phyloP scores from a whole-genome alignment of 225 moss, liverwort and hornwort genomes.

The Neckera pumila region DNA sequence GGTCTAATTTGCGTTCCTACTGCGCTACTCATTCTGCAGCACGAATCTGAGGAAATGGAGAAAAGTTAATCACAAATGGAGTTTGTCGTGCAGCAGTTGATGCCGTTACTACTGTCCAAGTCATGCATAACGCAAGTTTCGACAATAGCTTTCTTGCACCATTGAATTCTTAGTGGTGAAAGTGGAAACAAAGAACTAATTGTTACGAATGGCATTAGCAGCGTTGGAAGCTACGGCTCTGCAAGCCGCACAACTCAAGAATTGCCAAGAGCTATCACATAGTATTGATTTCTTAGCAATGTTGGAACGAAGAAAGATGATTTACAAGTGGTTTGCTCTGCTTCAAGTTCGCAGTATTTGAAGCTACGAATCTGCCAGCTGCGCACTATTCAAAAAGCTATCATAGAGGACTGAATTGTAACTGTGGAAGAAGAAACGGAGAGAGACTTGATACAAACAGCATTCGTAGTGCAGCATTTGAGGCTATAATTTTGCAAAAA shows the following conservation, averaged over 20 bases:
- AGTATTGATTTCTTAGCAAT: background rate
- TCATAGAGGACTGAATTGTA: background rate
- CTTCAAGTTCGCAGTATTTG: background rate
- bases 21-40: conserved; percentile 12
- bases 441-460: background rate
- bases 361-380: background rate
- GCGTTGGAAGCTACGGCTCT: background rate
- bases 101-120: no score
- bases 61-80: background rate
- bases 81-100: background rate
- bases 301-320: background rate
- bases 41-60: background rate
- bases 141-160: no score
- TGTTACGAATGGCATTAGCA: background rate
- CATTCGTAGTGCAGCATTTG: background rate
- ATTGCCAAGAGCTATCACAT: no score
- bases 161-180: background rate
- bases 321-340: background rate
- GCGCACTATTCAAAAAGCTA: background rate
- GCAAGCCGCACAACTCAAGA: background rate
- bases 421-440: background rate
- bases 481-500: no score
- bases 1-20: conserved; percentile 14
- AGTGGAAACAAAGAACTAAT: background rate
- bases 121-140: no score